These are phyloP conservation scores for Parmales sp. DNA, from an alignment of 108 stramenopile genomes.

Conservation along the genomic window DNA sequence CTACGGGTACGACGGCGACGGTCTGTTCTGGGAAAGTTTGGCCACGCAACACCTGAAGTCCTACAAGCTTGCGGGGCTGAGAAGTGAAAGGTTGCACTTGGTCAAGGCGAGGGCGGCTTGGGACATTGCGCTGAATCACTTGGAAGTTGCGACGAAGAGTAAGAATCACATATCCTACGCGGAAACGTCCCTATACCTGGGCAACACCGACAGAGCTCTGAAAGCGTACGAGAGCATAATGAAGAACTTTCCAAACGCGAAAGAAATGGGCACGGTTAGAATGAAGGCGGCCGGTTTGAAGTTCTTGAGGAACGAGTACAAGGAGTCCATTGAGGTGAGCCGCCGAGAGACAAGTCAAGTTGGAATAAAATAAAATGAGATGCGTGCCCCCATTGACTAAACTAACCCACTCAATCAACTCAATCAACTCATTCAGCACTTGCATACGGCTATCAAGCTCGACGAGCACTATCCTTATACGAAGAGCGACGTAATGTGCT, in stretches of 20 bases:
- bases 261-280: neutral
- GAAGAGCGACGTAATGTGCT: neutral
- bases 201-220: conserved; percentile 2
- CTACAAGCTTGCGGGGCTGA: neutral
- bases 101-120: neutral
- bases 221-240: conserved; percentile 7
- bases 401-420: too few relatives aligned
- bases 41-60: conserved; percentile 1
- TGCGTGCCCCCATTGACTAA: too few relatives aligned
- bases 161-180: neutral
- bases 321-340: neutral
- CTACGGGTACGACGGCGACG: conserved; percentile 3
- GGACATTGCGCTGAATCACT: conserved; percentile 5
- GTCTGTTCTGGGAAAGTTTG: neutral
- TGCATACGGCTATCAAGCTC: neutral
- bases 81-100: neutral
- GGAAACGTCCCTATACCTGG: neutral
- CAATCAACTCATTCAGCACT: too few relatives aligned
- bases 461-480: neutral
- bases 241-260: neutral
- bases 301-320: neutral
- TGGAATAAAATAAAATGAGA: too few relatives aligned
- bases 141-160: neutral
- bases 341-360: too few relatives aligned
- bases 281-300: conserved; percentile 2